Evolutionary conservation across 1,284 basidiomycete species (phyloP).

Genomic region (Malassezia brasiliensis): DNA sequence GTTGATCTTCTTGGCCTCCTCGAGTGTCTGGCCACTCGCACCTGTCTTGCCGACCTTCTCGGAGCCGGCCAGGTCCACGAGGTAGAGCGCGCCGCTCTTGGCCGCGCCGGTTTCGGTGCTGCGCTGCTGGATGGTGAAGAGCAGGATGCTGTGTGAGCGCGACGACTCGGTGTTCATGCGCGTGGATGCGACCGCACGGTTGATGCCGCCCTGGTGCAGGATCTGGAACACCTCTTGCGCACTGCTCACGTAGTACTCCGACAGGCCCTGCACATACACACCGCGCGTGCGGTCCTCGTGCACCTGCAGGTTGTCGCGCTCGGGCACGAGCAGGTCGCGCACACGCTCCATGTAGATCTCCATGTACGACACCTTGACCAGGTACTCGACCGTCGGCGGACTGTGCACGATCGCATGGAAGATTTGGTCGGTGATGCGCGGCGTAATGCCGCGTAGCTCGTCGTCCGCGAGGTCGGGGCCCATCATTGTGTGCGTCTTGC

Average conservation of each 20-base stretch:
- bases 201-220: constrained; percentile 87
- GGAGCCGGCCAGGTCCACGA: constrained; percentile 95
- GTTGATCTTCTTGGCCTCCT: constrained; percentile 99
- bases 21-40: constrained; percentile 93
- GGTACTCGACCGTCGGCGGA: constrained; percentile 88
- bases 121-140: constrained; percentile 91
- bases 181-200: constrained; percentile 86
- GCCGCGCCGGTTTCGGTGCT: constrained; percentile 90
- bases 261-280: constrained; percentile 94
- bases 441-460: constrained; percentile 75
- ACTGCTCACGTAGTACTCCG: constrained; percentile 87
- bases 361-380: constrained; percentile 99
- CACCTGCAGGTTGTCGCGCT: constrained; percentile 95
- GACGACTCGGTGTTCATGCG: constrained; percentile 99
- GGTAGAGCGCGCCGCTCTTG: constrained; percentile 92
- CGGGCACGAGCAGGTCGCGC: constrained; percentile 85
- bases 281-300: constrained; percentile 97
- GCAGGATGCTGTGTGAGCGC: constrained; percentile 96
- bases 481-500: constrained; percentile 51
- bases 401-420: constrained; percentile 94
- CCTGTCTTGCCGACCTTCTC: constrained; percentile 99
- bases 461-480: constrained; percentile 89
- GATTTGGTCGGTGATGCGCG: constrained; percentile 96
- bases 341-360: constrained; percentile 98
- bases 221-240: constrained; percentile 85